Evolutionary conservation across 306 rosid genomes (phyloP).

Genomic region (Fragaria iinumae): DNA sequence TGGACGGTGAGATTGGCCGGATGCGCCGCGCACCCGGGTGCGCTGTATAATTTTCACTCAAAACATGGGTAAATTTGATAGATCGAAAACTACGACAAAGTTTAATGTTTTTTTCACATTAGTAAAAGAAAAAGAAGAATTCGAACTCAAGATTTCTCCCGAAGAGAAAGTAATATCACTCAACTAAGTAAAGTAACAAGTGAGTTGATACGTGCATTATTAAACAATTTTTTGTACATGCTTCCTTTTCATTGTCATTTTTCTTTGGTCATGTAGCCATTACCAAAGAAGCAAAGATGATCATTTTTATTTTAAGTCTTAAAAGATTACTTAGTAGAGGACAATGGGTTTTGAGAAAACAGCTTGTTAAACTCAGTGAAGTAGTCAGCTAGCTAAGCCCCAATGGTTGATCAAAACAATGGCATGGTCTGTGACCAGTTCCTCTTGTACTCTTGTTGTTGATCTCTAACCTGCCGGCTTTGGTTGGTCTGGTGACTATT

Average conservation of each 20-base stretch:
- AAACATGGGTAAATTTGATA: too few relatives aligned
- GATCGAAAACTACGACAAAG: too few relatives aligned
- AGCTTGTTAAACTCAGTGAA: not conserved
- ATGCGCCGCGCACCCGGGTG: too few relatives aligned
- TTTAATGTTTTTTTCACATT: too few relatives aligned
- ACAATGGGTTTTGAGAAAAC: not conserved
- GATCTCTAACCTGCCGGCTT: slow-evolving; percentile 16
- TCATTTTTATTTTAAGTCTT: not conserved
- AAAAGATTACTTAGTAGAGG: not conserved
- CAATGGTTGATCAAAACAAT: slow-evolving; percentile 25
- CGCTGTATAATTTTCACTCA: too few relatives aligned
- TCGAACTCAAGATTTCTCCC: not conserved
- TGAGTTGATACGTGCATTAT: not conserved
- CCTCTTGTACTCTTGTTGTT: slow-evolving; percentile 6
- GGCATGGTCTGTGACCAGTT: not conserved
- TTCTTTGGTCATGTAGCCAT: not conserved
- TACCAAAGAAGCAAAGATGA: not conserved
- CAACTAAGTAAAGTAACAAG: too few relatives aligned
- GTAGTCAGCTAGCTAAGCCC: not conserved
- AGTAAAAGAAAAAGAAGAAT: too few relatives aligned
- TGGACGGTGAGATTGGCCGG: too few relatives aligned
- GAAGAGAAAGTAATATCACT: not conserved
- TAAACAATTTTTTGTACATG: not conserved
- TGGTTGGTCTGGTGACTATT: not conserved
- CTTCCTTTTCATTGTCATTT: not conserved